Percentiles rank a stretch among this genome's conserved stretches.
Conservation (phyloP, 2,329 filamentous ascomycete species). For the Cordyceps militaris region DNA sequence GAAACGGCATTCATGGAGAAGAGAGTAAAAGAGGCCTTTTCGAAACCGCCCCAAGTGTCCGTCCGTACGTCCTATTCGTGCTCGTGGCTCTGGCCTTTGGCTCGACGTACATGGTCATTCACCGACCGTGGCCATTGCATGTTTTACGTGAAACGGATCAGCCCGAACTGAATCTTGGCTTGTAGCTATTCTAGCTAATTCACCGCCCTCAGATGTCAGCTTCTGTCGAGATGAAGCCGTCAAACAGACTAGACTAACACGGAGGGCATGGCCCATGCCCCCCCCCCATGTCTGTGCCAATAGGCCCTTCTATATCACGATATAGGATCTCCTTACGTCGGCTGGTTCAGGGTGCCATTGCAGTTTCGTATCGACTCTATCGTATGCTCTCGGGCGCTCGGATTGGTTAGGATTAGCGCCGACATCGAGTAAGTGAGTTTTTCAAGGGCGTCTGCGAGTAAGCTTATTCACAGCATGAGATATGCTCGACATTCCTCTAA, state of each 20-base stretch:
- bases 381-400: not conserved
- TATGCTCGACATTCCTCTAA: not conserved
- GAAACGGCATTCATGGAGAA: not conserved
- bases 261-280: not conserved
- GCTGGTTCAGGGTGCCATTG: not conserved
- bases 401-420: not conserved
- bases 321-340: not conserved
- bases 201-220: not conserved
- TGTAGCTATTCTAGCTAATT: not conserved
- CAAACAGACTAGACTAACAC: not conserved
- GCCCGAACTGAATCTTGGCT: not conserved
- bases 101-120: not conserved
- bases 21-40: not conserved
- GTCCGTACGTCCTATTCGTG: not conserved
- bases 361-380: not conserved
- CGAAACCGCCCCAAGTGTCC: not conserved
- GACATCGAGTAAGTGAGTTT: not conserved
- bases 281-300: not conserved
- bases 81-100: not conserved
- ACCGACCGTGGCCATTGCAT: not conserved
- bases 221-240: not conserved
- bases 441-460: not conserved
- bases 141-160: not conserved
- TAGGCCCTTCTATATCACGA: not conserved
- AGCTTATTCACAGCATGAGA: not conserved